Base-by-base conservation (phyloP, 495 filamentous ascomycete species). In the Penicillium egyptiacum region DNA sequence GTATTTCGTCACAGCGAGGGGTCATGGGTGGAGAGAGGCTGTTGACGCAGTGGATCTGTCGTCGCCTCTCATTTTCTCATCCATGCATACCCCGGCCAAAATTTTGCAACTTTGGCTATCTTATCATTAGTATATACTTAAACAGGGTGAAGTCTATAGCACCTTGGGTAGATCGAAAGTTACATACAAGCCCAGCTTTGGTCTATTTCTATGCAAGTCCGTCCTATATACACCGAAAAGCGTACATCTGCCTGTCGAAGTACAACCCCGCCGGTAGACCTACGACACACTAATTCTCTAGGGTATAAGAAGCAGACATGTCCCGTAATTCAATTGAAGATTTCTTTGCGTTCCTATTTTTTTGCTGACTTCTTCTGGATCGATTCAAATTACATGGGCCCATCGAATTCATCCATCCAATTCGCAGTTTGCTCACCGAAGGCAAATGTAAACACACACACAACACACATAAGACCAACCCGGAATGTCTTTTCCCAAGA, bases 321-420 rank as follows among this genome's bases (percentile, higher is more conserved):
- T 55, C 53, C 53, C 54, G 35, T 33, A 54, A 31, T 40, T 56
- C 50, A 49, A 50, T 56, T 56, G 40, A 44, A 54, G 55, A 48
- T 53, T 57, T 63, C 40, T 62, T 64, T 62, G 53, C 55, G 49
- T 56, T 69, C 46, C 65, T 65, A 66, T 59, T 61, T 70, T 52
- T 70, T 70, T 67, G 64, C 62, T 65, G 66, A 69, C 60, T 63
- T 67, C 60, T 65, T 67, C 50, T 64, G 61, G 54, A 58, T 70
- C 61, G 64, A 72, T 67, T 69, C 71, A 68, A 72, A 71, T 70
- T 73, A 72, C 70, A 73, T 65, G 61, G 53, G 50, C 51, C 54
- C 57, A 53, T 65, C 69, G 62, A 61, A 56, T 66, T 68, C 59
- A 63, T 31, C 64, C 64, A 66, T 68, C 63, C 63, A 68, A 68